Evolutionary conservation across 805 yeast genomes (phyloP).

Genomic region (Brettanomyces nanus): DNA sequence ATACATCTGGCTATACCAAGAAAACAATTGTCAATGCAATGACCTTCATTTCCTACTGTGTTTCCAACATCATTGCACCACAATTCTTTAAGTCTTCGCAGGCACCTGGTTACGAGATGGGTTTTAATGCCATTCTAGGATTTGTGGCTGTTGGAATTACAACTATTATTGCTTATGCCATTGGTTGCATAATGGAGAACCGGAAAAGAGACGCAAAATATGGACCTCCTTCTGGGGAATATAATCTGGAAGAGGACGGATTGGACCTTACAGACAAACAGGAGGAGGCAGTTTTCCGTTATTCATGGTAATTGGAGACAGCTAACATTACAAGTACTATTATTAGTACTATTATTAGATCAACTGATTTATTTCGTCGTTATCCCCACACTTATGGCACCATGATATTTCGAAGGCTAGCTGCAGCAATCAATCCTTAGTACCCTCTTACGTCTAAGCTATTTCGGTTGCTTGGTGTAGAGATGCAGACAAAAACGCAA

Average conservation of each 20-base stretch:
- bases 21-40: conserved; percentile 52
- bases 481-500: no score
- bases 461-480: no score
- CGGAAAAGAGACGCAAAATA: conserved; percentile 32
- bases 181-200: conserved; percentile 33
- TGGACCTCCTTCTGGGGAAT: conserved; percentile 9
- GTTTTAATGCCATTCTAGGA: conserved; percentile 38
- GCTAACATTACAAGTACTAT: no score
- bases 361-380: no score
- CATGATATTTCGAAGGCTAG: no score
- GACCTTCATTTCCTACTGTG: conserved; percentile 55
- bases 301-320: neutral
- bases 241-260: neutral
- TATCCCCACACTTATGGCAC: no score
- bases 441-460: no score
- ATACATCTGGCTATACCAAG: conserved; percentile 72
- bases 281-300: neutral
- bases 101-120: conserved; percentile 63
- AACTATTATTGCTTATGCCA: conserved; percentile 13
- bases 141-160: conserved; percentile 18
- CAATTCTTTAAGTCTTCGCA: conserved; percentile 52
- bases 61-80: conserved; percentile 67
- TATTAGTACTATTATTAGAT: no score
- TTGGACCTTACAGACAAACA: conserved; percentile 1
- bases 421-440: no score